Evolutionary conservation across 257 asterid genomes (phyloP).

Genomic region (Solanum virginianum): DNA sequence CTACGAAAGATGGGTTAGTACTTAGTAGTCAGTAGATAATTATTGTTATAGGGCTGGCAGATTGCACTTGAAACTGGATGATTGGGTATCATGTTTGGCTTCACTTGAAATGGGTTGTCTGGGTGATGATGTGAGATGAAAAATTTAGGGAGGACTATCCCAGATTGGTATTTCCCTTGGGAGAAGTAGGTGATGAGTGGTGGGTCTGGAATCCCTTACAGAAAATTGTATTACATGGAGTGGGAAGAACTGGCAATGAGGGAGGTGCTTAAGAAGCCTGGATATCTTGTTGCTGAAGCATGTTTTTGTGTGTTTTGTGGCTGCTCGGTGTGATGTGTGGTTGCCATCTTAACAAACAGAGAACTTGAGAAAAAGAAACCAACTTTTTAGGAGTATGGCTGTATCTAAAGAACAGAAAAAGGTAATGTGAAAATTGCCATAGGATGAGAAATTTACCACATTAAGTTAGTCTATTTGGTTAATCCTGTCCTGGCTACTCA

Average conservation of each 20-base stretch:
- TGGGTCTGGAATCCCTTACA: background rate
- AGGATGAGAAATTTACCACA: background rate
- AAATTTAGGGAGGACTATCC: background rate
- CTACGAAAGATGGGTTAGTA: background rate
- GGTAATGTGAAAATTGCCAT: background rate
- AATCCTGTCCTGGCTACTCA: background rate
- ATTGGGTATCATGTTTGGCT: background rate
- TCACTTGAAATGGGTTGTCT: background rate
- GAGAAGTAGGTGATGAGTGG: background rate
- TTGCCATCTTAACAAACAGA: background rate
- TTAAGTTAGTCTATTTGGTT: background rate
- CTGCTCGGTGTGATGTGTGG: background rate
- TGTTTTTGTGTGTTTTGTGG: background rate
- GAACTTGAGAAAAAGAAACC: background rate
- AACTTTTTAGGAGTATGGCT: background rate
- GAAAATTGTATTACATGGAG: background rate
- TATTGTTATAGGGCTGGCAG: background rate
- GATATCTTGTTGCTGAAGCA: background rate
- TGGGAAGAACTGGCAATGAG: background rate
- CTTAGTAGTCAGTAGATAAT: background rate
- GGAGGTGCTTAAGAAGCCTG: background rate
- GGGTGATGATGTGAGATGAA: background rate
- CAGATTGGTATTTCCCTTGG: background rate
- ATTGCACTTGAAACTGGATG: background rate
- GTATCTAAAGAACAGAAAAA: background rate